These are phyloP conservation scores for Astragalus membranaceus DNA, from an alignment of 306 rosid species.

Conservation along the genomic window DNA sequence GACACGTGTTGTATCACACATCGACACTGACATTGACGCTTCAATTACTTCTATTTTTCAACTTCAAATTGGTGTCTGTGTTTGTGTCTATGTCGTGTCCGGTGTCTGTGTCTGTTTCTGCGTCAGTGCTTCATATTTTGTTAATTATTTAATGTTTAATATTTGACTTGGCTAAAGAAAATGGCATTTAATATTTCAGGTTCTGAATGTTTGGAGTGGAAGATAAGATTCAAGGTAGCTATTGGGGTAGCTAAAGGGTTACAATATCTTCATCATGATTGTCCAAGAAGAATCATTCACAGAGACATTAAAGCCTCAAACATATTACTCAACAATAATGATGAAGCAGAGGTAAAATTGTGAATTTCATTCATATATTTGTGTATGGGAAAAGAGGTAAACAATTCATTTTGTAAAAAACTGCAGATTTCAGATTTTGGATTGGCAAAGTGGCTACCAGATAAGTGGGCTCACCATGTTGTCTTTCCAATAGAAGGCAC, in stretches of 20 bases:
- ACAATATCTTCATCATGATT: constrained; percentile 75
- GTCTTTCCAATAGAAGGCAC: constrained; percentile 98
- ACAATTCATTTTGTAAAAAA: neutral
- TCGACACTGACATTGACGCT: too few relatives aligned
- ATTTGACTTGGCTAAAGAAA: constrained; percentile 3
- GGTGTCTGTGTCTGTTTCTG: too few relatives aligned
- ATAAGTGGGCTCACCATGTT: constrained; percentile 86
- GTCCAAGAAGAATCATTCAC: constrained; percentile 88
- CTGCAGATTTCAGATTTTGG: constrained; percentile 94
- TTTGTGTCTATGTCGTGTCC: too few relatives aligned
- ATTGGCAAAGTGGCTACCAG: constrained; percentile 94
- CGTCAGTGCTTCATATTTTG: too few relatives aligned
- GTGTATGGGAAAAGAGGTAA: neutral
- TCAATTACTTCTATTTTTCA: too few relatives aligned
- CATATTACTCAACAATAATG: constrained; percentile 52
- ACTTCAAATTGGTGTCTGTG: too few relatives aligned
- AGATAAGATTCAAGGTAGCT: constrained; percentile 69
- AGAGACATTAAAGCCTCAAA: constrained; percentile 97
- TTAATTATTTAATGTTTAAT: neutral
- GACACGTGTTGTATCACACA: too few relatives aligned
- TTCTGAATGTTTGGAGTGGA: constrained; percentile 64
- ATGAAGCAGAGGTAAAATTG: constrained; percentile 47
- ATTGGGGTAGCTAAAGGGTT: constrained; percentile 81
- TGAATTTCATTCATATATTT: neutral
- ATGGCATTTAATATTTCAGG: constrained; percentile 40